phyloP scores from a whole-genome alignment of 345 rosid genomes.

The Hibiscus mutabilis region DNA sequence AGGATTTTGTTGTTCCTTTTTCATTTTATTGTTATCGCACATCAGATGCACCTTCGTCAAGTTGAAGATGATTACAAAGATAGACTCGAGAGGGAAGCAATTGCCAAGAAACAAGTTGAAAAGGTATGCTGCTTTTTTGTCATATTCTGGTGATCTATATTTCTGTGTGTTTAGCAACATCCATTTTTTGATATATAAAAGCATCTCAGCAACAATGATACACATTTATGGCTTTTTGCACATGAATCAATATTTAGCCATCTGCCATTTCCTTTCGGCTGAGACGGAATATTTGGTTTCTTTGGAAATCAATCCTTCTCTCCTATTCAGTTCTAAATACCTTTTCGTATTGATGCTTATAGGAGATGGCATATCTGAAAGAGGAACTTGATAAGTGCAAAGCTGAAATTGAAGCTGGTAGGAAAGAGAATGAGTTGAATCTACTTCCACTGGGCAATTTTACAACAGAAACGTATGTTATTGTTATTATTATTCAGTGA shows the following conservation, averaged over 20 bases:
- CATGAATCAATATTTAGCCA: background rate
- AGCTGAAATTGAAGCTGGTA: slow-evolving; percentile 62
- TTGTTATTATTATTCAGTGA: background rate
- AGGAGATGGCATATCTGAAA: slow-evolving; percentile 69
- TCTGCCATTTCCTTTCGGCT: background rate
- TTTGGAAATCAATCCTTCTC: background rate
- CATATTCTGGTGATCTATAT: background rate
- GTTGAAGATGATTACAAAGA: slow-evolving; percentile 67
- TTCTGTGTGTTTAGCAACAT: too few relatives aligned
- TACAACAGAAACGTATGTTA: slow-evolving; percentile 43
- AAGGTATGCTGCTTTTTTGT: slow-evolving; percentile 42
- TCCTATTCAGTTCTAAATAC: background rate
- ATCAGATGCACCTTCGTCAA: slow-evolving; percentile 64
- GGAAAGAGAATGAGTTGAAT: slow-evolving; percentile 62
- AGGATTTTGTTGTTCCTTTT: slow-evolving; percentile 11
- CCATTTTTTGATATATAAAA: background rate
- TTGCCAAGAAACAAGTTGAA: slow-evolving; percentile 50
- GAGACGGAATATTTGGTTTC: background rate
- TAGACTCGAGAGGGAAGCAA: slow-evolving; percentile 69
- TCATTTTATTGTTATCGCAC: slow-evolving; percentile 15
- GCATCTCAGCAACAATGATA: background rate
- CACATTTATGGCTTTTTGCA: background rate
- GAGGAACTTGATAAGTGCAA: slow-evolving; percentile 66
- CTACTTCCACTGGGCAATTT: slow-evolving; percentile 67
- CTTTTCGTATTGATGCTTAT: slow-evolving; percentile 11